These are phyloP conservation scores for Aspergillus cejpii DNA, from an alignment of 2,329 filamentous ascomycete species.

Conservation along the genomic window DNA sequence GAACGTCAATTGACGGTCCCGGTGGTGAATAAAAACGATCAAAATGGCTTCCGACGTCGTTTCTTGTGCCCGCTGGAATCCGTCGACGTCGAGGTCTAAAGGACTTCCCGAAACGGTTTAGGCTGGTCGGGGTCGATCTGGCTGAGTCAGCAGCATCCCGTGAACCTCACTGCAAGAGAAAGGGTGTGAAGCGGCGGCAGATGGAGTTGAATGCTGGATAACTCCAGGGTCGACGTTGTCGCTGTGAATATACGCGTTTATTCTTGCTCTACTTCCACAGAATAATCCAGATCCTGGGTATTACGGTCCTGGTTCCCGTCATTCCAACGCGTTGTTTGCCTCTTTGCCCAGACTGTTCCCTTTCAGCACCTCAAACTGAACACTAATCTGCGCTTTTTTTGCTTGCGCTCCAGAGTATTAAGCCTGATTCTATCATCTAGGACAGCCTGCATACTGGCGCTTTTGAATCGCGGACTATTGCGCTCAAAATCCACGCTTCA, in stretches of 20 bases:
- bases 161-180: conserved; percentile 34
- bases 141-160: conserved; percentile 34
- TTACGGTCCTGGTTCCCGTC: conserved; percentile 6
- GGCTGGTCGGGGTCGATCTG: conserved; percentile 13
- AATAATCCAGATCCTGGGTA: conserved; percentile 11
- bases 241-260: conserved; percentile 24
- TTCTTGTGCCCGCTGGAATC: conserved; percentile 13
- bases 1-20: not conserved
- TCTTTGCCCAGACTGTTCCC: conserved; percentile 9
- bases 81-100: conserved; percentile 25
- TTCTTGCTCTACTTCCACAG: conserved; percentile 8
- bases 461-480: conserved; percentile 6
- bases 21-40: not conserved
- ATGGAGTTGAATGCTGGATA: conserved; percentile 29
- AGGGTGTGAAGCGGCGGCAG: conserved; percentile 26
- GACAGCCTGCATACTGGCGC: conserved; percentile 1
- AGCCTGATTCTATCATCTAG: not conserved
- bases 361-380: not conserved
- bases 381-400: conserved; percentile 10
- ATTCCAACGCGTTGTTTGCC: conserved; percentile 26
- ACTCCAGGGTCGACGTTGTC: conserved; percentile 14
- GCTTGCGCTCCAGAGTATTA: conserved; percentile 9
- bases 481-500: conserved; percentile 13
- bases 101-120: conserved; percentile 28
- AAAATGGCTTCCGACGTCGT: not conserved